A percentile compares a stretch with the other conserved stretches of the same genome.
Evolutionary conservation across 805 yeast genomes (phyloP).

Genomic region (Hanseniaspora vineae): DNA sequence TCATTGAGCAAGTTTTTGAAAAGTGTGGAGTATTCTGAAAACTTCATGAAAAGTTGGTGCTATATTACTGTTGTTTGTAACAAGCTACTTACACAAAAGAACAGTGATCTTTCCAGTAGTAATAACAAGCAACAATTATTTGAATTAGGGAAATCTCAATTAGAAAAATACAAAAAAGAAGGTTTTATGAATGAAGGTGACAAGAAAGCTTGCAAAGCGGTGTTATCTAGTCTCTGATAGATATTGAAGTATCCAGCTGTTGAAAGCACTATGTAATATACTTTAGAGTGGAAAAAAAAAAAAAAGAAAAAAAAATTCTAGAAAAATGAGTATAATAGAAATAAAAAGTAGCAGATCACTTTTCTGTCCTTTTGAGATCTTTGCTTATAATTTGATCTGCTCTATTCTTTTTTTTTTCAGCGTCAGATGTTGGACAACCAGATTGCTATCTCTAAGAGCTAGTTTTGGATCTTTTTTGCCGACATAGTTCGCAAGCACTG

Average conservation of each 20-base stretch:
- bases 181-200: slow-evolving; percentile 24
- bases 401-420: slow-evolving; percentile 28
- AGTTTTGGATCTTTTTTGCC: slow-evolving; percentile 47
- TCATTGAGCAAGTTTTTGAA: slow-evolving; percentile 44
- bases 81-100: slow-evolving; percentile 13
- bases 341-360: too few species aligned
- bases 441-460: slow-evolving; percentile 65
- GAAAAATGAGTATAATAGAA: too few species aligned
- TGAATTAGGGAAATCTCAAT: slow-evolving; percentile 25
- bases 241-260: not conserved
- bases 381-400: slow-evolving; percentile 10
- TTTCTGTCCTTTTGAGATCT: not conserved
- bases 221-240: slow-evolving; percentile 5
- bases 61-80: slow-evolving; percentile 37
- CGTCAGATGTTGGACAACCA: slow-evolving; percentile 63
- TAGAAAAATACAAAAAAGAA: slow-evolving; percentile 24
- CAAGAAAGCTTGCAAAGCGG: slow-evolving; percentile 25
- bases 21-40: slow-evolving; percentile 64
- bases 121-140: slow-evolving; percentile 22
- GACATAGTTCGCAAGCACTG: slow-evolving; percentile 31
- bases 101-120: slow-evolving; percentile 10
- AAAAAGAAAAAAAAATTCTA: too few species aligned
- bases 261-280: too few species aligned
- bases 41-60: slow-evolving; percentile 60
- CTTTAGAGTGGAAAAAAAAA: not conserved